Evolutionary conservation across 2,329 filamentous ascomycete genomes (phyloP).

Genomic region (Nothophaeocryptopus gaeumannii): DNA sequence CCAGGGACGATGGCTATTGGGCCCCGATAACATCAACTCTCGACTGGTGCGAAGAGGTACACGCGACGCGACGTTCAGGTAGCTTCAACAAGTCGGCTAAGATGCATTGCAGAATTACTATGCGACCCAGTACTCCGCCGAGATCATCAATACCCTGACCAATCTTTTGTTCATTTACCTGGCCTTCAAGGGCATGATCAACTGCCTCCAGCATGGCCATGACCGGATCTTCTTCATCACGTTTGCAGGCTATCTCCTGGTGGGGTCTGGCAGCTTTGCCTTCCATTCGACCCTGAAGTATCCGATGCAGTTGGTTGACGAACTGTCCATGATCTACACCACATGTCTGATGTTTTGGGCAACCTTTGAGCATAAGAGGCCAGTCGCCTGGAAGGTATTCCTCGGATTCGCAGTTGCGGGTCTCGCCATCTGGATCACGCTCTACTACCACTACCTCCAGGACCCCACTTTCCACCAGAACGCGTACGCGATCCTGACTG

Average conservation of each 20-base stretch:
- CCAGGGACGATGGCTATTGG: slow-evolving; percentile 49
- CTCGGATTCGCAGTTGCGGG: slow-evolving; percentile 58
- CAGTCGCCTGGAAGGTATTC: slow-evolving; percentile 49
- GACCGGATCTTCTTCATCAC: slow-evolving; percentile 70
- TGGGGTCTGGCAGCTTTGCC: slow-evolving; percentile 60
- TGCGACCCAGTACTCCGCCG: slow-evolving; percentile 70
- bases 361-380: slow-evolving; percentile 68
- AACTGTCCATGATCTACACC: slow-evolving; percentile 70
- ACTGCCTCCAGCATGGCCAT: slow-evolving; percentile 68
- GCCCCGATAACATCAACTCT: slow-evolving; percentile 67
- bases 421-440: slow-evolving; percentile 64
- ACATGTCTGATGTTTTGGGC: slow-evolving; percentile 69
- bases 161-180: slow-evolving; percentile 80
- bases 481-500: slow-evolving; percentile 71
- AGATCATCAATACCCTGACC: slow-evolving; percentile 76
- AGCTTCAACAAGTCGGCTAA: not conserved
- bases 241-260: slow-evolving; percentile 60
- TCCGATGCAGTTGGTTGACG: slow-evolving; percentile 69
- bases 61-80: slow-evolving; percentile 10
- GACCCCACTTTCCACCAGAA: slow-evolving; percentile 81
- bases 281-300: slow-evolving; percentile 66
- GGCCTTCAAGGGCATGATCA: slow-evolving; percentile 70
- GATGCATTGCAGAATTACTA: slow-evolving; percentile 63
- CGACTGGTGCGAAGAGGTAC: slow-evolving; percentile 78
- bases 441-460: slow-evolving; percentile 77